Evolutionary conservation across 1,284 basidiomycete genomes (phyloP), one percentile per base, ranked within the genome.

Genomic region (Ceratobasidium sp.): DNA sequence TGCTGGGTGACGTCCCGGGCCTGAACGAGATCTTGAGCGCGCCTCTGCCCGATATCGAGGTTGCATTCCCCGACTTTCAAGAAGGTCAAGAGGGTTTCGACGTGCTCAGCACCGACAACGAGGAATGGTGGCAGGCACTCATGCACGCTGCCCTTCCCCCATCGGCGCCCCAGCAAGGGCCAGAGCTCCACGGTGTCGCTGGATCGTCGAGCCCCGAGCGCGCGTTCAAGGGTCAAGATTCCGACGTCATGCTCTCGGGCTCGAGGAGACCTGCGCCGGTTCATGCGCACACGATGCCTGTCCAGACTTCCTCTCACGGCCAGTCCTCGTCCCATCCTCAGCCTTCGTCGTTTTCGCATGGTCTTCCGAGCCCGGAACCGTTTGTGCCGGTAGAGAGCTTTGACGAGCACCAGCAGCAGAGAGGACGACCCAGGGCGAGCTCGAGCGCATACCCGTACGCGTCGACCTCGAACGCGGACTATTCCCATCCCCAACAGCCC

Each of bases 121-220:
- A 69, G 39, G 65, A 58, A 3, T 69, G 65, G 65, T 69, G 65
- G 65, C 32, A 52, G 23, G 39, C 65, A 5, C 26, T 69, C 3
- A 58, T 69, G 52, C 21, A 46, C 14, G 65, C 23, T 32, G 65
- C 65, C 3, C 5, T 69, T 14, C 16, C 34, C 5, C n/a, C 10
- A 2, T 32, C 9, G 16, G 36, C 26, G n/a, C 45, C 23, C 18
- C 34, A 36, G 21, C 16, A 58, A 21, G 28, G 34, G 4, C 23
- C 16, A n/a, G 28, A 26, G 30, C 18, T 14, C 6, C 23, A 39
- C 16, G 30, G 36, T 18, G 57, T 39, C 12, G 34, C 32, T 3
- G 34, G 36, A 1, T 34, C 34, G 21, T 34, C 32, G 18, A 58
- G 57, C 34, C 57, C 57, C 32, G 57, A 58, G 57, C 34, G 34